A percentile compares a stretch with the other conserved stretches of the same genome.
These are phyloP conservation scores for Psophocarpus tetragonolobus DNA, from an alignment of 306 rosid genomes.

Conservation along the genomic window DNA sequence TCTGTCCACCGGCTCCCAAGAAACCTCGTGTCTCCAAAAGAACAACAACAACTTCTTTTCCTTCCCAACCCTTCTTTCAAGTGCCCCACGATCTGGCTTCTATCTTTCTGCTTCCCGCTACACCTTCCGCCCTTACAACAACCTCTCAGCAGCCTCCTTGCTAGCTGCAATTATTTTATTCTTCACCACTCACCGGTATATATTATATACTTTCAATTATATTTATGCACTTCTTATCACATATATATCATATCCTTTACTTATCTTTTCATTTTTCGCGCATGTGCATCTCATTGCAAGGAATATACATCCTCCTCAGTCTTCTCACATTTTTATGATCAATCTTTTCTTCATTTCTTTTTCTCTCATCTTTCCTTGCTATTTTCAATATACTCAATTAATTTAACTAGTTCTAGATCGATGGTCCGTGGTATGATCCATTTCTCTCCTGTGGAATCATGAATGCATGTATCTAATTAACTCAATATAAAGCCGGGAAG, in stretches of 20 bases:
- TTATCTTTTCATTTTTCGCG: too few species aligned
- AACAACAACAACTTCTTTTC: conserved; percentile 22
- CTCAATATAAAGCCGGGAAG: neutral
- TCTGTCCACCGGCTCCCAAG: conserved; percentile 74
- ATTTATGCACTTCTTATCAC: neutral
- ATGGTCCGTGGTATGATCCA: neutral
- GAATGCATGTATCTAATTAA: neutral
- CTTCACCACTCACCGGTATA: conserved; percentile 9
- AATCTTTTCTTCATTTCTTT: too few species aligned
- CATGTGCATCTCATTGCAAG: too few species aligned
- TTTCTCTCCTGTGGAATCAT: neutral
- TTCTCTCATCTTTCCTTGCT: neutral
- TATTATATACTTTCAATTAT: neutral
- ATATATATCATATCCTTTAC: neutral
- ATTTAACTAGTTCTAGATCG: neutral
- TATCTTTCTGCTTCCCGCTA: conserved; percentile 28
- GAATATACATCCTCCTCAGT: too few species aligned
- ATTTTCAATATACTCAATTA: neutral
- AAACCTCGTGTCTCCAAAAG: conserved; percentile 39
- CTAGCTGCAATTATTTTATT: neutral
- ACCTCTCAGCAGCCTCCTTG: conserved; percentile 35
- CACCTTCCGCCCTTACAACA: conserved; percentile 40
- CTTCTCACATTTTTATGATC: too few species aligned
- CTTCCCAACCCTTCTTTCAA: conserved; percentile 40
- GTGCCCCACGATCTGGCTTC: conserved; percentile 58